These are phyloP conservation scores for Cystobasidium ongulense DNA, from an alignment of 768 basidiomycete genomes.

Conservation along the genomic window DNA sequence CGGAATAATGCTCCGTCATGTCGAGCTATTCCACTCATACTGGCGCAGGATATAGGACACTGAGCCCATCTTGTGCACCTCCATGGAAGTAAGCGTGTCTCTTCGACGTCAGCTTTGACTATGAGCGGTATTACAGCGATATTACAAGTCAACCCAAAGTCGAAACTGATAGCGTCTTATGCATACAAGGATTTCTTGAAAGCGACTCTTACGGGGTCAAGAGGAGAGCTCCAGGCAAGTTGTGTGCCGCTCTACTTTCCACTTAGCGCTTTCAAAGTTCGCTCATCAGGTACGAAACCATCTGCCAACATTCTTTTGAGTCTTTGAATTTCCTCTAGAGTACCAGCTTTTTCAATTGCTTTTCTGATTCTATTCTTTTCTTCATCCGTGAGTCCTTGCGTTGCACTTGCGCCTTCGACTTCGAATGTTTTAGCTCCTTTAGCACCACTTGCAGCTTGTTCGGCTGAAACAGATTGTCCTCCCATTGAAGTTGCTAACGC, in stretches of 20 bases:
- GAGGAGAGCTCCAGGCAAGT: too few relatives aligned
- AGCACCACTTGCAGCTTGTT: background rate
- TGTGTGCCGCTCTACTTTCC: too few relatives aligned
- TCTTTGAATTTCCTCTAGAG: slow-evolving; percentile 76
- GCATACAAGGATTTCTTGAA: background rate
- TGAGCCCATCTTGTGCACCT: too few relatives aligned
- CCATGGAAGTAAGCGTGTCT: too few relatives aligned
- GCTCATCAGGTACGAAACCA: slow-evolving; percentile 51
- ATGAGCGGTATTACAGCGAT: too few relatives aligned
- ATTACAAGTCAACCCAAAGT: too few relatives aligned
- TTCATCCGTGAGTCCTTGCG: slow-evolving; percentile 81
- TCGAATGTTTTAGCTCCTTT: slow-evolving; percentile 38
- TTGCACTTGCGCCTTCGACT: slow-evolving; percentile 45
- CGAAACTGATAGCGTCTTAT: background rate
- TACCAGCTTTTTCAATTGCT: slow-evolving; percentile 82
- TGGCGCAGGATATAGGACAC: too few relatives aligned
- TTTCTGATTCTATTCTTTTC: slow-evolving; percentile 78
- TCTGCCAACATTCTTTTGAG: slow-evolving; percentile 73
- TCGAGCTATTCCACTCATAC: too few relatives aligned
- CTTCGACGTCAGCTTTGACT: too few relatives aligned
- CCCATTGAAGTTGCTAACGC: slow-evolving; percentile 71
- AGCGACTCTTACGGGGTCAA: too few relatives aligned
- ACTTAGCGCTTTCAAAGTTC: background rate
- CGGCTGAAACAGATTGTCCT: background rate
- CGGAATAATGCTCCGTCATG: background rate